Percentiles rank a stretch among this genome's conserved stretches.
Conservation (phyloP, 2,329 filamentous ascomycete species). For the Botryotinia globosa region DNA sequence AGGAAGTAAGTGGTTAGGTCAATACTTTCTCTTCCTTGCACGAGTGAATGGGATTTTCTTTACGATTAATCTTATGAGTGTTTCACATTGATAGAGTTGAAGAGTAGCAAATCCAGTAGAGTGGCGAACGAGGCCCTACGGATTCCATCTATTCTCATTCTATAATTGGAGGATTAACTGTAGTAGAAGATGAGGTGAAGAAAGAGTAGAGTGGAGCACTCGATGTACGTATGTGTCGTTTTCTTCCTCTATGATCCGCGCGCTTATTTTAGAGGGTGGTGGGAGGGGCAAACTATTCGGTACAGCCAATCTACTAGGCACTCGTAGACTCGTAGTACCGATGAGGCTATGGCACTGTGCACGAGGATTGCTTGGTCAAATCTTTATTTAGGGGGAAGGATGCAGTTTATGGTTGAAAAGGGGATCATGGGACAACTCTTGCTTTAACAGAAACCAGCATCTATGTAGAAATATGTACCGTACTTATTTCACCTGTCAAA, state of each 20-base stretch:
- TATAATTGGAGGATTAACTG: background rate
- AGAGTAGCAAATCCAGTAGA: background rate
- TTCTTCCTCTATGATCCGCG: background rate
- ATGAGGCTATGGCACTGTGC: background rate
- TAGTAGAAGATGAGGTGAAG: background rate
- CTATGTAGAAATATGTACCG: background rate
- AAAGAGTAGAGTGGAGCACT: background rate
- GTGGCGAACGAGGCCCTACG: background rate
- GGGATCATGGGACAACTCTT: background rate
- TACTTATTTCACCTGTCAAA: background rate
- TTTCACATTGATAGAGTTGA: background rate
- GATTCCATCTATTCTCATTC: background rate
- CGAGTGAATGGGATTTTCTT: background rate
- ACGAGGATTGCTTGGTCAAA: background rate
- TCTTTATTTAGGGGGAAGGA: background rate
- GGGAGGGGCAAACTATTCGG: background rate
- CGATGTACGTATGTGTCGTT: background rate
- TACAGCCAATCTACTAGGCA: background rate
- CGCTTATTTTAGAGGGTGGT: background rate
- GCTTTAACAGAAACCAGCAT: background rate
- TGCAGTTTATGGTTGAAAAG: background rate
- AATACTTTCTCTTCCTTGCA: background rate
- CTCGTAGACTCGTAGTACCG: background rate
- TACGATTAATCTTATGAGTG: background rate
- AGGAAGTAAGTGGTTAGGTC: background rate